Conservation (phyloP, 805 yeast genomes). For the Spathaspora sp. region DNA sequence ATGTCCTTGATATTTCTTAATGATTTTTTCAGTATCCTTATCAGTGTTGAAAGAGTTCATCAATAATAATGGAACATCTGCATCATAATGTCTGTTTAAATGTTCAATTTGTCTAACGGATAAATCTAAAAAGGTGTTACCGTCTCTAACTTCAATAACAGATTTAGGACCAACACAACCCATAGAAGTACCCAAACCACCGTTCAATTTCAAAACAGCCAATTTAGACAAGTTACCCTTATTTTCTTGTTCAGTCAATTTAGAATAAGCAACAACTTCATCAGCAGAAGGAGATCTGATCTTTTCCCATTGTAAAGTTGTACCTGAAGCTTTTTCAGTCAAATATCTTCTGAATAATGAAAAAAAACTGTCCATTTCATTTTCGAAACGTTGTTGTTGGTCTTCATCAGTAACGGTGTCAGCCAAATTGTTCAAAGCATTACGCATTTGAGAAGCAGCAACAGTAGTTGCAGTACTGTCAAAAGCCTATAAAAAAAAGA, state of each 20-base stretch:
- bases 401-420: constrained; percentile 66
- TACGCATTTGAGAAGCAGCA: constrained; percentile 97
- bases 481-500: constrained; percentile 54
- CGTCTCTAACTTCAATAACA: constrained; percentile 97
- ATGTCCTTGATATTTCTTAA: constrained; percentile 95
- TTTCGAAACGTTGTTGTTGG: constrained; percentile 62
- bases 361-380: constrained; percentile 92
- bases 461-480: constrained; percentile 93
- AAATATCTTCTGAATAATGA: constrained; percentile 90
- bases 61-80: constrained; percentile 92
- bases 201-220: constrained; percentile 94
- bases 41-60: constrained; percentile 99
- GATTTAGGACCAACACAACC: constrained; percentile 99
- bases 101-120: constrained; percentile 96
- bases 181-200: constrained; percentile 99
- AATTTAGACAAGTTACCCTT: constrained; percentile 64
- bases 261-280: constrained; percentile 80
- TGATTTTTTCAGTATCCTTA: constrained; percentile 88
- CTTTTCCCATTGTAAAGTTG: constrained; percentile 88
- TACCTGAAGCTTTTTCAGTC: constrained; percentile 82
- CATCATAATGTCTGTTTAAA: constrained; percentile 82
- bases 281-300: constrained; percentile 86
- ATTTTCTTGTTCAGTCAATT: constrained; percentile 35
- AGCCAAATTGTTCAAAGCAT: constrained; percentile 83
- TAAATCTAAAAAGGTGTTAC: constrained; percentile 93